These are phyloP conservation scores for Hypholoma sublateritium DNA, from an alignment of 768 basidiomycete species.

Conservation along the genomic window DNA sequence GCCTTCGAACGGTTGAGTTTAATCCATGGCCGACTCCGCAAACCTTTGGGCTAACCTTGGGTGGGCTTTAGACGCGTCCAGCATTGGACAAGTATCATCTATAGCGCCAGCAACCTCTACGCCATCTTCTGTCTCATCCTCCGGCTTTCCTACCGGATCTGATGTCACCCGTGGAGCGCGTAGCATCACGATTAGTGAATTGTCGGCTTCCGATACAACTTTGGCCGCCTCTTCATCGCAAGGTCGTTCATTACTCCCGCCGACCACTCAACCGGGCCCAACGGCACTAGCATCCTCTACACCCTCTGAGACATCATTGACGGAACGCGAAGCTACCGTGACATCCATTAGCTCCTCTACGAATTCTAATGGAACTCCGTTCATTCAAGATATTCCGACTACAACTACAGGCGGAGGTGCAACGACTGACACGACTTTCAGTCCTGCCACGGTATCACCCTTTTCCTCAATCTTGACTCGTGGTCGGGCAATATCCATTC, in stretches of 20 bases:
- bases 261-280: not conserved
- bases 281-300: not conserved
- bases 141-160: not conserved
- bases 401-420: not conserved
- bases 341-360: not conserved
- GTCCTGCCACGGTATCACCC: not conserved
- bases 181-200: not conserved
- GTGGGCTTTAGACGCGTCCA: not conserved
- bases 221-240: not conserved
- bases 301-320: not conserved
- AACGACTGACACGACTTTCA: not conserved
- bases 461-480: not conserved
- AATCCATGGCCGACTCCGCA: not conserved
- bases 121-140: not conserved
- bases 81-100: not conserved
- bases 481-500: too few relatives aligned
- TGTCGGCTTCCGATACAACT: not conserved
- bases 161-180: not conserved
- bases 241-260: not conserved
- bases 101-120: not conserved
- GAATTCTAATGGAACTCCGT: not conserved
- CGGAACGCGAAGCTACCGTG: not conserved
- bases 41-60: not conserved
- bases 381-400: not conserved
- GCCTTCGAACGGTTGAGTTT: conserved; percentile 14